A percentile compares a stretch with the other conserved stretches of the same genome.
Evolutionary conservation across 139 green algal genomes (phyloP).

Genomic region (Chlorella sp.): DNA sequence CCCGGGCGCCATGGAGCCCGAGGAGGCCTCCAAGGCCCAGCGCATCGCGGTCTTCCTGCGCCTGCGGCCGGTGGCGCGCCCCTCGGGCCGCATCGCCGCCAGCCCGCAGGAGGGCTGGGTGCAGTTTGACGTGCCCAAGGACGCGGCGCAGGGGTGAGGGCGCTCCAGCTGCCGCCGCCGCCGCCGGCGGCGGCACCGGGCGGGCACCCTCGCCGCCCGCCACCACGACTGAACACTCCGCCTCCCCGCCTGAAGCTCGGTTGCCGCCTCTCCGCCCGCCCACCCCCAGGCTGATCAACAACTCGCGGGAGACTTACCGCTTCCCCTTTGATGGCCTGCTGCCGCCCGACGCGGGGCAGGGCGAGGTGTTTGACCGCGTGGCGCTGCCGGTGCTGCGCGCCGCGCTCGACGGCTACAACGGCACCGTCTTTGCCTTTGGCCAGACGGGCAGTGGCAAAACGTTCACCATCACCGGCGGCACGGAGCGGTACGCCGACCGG

Average conservation of each 20-base stretch:
- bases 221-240: too few species aligned
- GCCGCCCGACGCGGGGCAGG: conserved; percentile 47
- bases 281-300: conserved; percentile 77
- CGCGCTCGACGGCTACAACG: conserved; percentile 82
- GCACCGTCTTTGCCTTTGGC: conserved; percentile 65
- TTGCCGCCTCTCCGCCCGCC: background rate
- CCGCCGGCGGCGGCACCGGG: background rate
- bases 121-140: conserved; percentile 45
- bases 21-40: background rate
- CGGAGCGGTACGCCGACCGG: conserved; percentile 62
- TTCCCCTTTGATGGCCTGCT: conserved; percentile 92
- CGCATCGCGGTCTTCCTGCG: conserved; percentile 72
- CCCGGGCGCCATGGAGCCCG: background rate
- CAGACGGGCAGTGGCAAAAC: conserved; percentile 87
- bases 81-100: conserved; percentile 37
- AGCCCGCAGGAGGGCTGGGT: conserved; percentile 43
- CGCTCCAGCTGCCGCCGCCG: too few species aligned
- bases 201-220: background rate
- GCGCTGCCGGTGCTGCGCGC: conserved; percentile 90
- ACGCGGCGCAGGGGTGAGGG: conserved; percentile 40
- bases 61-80: conserved; percentile 54
- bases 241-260: background rate
- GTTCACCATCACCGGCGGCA: conserved; percentile 84
- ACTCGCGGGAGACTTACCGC: conserved; percentile 66
- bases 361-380: conserved; percentile 87